Base-by-base conservation (phyloP, 805 yeast genomes). In the Schwanniomyces vanrijiae region DNA sequence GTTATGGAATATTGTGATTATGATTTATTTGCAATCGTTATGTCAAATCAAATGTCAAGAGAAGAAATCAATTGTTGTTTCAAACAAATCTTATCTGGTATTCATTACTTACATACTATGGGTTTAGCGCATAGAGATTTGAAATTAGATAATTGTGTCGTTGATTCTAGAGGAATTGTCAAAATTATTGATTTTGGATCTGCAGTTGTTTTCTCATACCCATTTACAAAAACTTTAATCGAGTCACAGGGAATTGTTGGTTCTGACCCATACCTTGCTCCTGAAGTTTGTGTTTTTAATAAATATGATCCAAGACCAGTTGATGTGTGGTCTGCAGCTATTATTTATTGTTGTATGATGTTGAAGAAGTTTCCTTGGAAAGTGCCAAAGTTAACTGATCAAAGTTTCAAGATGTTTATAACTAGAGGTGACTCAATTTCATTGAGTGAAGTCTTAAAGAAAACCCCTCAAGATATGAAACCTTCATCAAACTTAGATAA, bases 1-100 rank as follows among this genome's bases (percentile, higher is more conserved):
- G 90, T 94, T 45, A 90, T 94, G 97, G 99, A 94, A 68, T 92
- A 84, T 64, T 88, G 96, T 57, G 89, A 96, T 6, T 78, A 82
- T 37, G 96, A 88, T 68, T 86, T 88, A 64, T 88, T 88, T 61
- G 90, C 90, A 0, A 90, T 88, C 38, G 95, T 88, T 13, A 88
- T 88, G 95, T 83, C 90, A 4, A 91, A 90, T 20, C 78, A 82
- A 56, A 86, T 88, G 91, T 76, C 87, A 5, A 76, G 94, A 58
- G 84, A 83, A 45, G 95, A 88, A 63, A 86, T 87, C 53, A 87
- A 87, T 59, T 88, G 95, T 62, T 88, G 90, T 61, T 72, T 88
- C 47, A 86, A 83, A 62, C 96, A 88, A 66, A 76, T 88, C 37
- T 70, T 82, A 34, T 77, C 81, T 41, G 96, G 94, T 52, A 88